These are phyloP conservation scores for Solanum bukasovii DNA, from an alignment of 257 asterid genomes.

Conservation along the genomic window DNA sequence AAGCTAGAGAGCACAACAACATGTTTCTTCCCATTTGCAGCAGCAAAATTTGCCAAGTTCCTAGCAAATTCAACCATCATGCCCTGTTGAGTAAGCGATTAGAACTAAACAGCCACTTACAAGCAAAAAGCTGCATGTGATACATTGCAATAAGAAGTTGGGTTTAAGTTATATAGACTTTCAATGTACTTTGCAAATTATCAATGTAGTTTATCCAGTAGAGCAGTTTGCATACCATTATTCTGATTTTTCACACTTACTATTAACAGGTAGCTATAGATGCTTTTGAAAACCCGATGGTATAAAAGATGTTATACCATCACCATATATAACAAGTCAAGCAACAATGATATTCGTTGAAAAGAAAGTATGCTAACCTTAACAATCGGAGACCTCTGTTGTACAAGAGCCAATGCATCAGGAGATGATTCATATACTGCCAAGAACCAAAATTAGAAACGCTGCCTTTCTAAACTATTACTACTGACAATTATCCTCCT, in stretches of 20 bases:
- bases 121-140: neutral
- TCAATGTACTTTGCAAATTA: neutral
- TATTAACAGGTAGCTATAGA: neutral
- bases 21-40: conserved; percentile 61
- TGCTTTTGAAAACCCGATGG: neutral
- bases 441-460: conserved; percentile 1
- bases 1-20: conserved; percentile 75
- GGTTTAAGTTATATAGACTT: neutral
- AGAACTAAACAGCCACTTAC: neutral
- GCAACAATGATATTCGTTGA: neutral
- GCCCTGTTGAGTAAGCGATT: conserved; percentile 55
- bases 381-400: conserved; percentile 88
- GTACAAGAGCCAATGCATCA: conserved; percentile 51
- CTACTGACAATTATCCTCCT: neutral
- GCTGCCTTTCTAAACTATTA: neutral
- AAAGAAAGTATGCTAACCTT: conserved; percentile 37
- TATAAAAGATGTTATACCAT: neutral
- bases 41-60: conserved; percentile 73
- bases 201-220: neutral
- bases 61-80: conserved; percentile 75
- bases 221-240: neutral
- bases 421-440: conserved; percentile 67
- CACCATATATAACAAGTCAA: neutral
- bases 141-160: neutral
- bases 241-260: neutral